These are phyloP conservation scores for Chloranthus sessilifolius DNA, from an alignment of 164 flowering plant genomes.

Conservation along the genomic window DNA sequence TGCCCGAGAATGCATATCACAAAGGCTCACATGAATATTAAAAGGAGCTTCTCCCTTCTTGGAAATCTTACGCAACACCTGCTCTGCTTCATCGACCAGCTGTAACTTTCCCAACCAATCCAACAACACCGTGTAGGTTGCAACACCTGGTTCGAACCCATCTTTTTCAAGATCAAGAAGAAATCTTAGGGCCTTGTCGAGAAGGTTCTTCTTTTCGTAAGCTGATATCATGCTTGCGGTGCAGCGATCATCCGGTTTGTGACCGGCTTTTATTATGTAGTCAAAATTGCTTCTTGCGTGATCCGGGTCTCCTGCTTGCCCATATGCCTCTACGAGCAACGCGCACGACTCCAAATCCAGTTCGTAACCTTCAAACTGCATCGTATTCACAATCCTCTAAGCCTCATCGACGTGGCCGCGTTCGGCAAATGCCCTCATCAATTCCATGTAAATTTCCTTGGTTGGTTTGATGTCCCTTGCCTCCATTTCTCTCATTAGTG, in stretches of 20 bases:
- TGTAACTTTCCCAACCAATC: conserved; percentile 77
- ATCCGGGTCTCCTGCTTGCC: conserved; percentile 46
- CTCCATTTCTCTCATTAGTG: conserved; percentile 76
- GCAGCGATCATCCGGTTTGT: conserved; percentile 71
- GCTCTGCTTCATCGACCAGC: conserved; percentile 80
- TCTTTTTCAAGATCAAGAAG: conserved; percentile 69
- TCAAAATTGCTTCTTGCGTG: conserved; percentile 63
- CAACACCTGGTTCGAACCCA: conserved; percentile 71
- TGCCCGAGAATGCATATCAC: conserved; percentile 67
- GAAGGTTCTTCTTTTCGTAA: conserved; percentile 56
- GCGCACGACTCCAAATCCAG: conserved; percentile 52
- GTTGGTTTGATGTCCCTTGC: conserved; percentile 48
- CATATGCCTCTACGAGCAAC: conserved; percentile 70
- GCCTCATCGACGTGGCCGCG: conserved; percentile 50
- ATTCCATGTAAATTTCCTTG: conserved; percentile 65
- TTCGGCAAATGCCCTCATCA: conserved; percentile 57
- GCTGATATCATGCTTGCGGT: conserved; percentile 68
- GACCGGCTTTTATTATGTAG: conserved; percentile 51
- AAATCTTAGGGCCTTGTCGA: conserved; percentile 69
- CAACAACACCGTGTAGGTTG: conserved; percentile 67
- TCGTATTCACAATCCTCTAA: conserved; percentile 39
- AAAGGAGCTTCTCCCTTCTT: conserved; percentile 61
- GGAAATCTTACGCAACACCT: conserved; percentile 46
- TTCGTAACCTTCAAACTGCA: conserved; percentile 61
- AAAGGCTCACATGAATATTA: conserved; percentile 67